Conservation (phyloP, 2,329 filamentous ascomycete genomes). For the Dactylellina drechsleri region DNA sequence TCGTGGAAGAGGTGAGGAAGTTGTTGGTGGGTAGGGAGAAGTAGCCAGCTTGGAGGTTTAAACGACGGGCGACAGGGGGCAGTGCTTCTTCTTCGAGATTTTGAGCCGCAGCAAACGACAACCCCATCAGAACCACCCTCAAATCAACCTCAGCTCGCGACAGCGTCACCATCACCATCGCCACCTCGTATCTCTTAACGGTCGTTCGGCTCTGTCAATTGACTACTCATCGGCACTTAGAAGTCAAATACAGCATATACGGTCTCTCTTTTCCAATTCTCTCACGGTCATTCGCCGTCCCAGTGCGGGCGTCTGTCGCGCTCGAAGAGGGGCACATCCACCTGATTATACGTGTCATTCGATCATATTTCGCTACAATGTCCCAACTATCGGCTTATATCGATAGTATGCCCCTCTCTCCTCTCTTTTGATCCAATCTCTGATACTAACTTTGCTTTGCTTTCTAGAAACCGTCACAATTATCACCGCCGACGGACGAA, state of each 20-base stretch:
- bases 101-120: conserved; percentile 38
- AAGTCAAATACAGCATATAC: not conserved
- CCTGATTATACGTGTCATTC: conserved; percentile 1
- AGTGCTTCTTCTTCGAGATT: not conserved
- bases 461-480: conserved; percentile 85
- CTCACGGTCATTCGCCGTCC: not conserved
- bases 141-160: not conserved
- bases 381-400: conserved; percentile 49
- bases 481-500: conserved; percentile 90
- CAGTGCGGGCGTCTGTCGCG: not conserved
- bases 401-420: conserved; percentile 24
- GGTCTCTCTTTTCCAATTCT: not conserved
- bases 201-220: conserved; percentile 3
- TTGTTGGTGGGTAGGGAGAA: conserved; percentile 24
- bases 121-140: not conserved
- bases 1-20: conserved; percentile 7
- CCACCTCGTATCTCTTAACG: not conserved
- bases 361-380: conserved; percentile 17
- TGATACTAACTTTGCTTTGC: not conserved
- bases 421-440: not conserved
- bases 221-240: not conserved
- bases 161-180: not conserved
- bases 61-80: conserved; percentile 24
- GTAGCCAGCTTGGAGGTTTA: conserved; percentile 55
- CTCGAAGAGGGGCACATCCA: conserved; percentile 2